These are phyloP conservation scores for Sechiopsis laciniata DNA, from an alignment of 306 rosid genomes.

Conservation along the genomic window DNA sequence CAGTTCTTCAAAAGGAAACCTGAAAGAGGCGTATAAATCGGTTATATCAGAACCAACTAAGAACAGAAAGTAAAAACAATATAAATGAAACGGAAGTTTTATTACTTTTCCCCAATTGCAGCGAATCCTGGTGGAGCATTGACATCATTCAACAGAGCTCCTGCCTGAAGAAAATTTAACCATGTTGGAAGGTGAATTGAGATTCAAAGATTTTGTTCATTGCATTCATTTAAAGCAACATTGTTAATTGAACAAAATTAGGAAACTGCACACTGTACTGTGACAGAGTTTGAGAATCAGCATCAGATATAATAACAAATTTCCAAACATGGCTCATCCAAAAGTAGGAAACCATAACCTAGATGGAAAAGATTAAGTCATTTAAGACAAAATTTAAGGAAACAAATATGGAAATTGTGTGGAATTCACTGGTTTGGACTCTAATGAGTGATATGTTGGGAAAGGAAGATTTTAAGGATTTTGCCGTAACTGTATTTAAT, in stretches of 20 bases:
- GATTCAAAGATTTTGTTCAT: neutral
- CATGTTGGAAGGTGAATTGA: conserved; percentile 15
- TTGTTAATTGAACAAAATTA: neutral
- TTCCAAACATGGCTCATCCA: neutral
- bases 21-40: conserved; percentile 26
- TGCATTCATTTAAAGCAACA: neutral
- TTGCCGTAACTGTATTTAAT: neutral
- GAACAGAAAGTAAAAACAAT: neutral
- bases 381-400: neutral
- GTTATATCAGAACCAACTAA: neutral
- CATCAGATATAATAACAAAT: neutral
- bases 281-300: neutral
- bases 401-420: neutral
- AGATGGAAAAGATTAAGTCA: neutral
- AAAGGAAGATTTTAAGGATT: neutral
- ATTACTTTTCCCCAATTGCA: conserved; percentile 50
- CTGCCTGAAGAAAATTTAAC: conserved; percentile 32
- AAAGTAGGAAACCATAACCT: neutral
- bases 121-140: conserved; percentile 30
- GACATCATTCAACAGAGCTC: conserved; percentile 31
- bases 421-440: neutral
- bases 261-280: neutral
- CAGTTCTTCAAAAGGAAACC: conserved; percentile 62
- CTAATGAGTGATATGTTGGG: too few species aligned
- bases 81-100: neutral